Evolutionary conservation across 345 rosid species (phyloP).

Genomic region (Populus nigra): DNA sequence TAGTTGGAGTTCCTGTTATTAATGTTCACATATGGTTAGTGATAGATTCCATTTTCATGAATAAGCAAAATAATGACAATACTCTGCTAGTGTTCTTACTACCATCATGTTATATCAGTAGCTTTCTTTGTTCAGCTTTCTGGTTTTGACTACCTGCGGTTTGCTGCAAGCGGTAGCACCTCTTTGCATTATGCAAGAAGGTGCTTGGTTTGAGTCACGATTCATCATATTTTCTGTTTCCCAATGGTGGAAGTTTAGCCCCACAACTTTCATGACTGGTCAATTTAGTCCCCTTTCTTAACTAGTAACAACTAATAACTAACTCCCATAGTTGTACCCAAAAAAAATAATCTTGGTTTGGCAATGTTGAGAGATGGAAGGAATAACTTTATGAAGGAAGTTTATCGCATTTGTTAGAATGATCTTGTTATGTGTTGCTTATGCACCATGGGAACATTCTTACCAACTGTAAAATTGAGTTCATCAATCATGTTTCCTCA

Average conservation of each 20-base stretch:
- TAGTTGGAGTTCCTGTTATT: slow-evolving; percentile 95
- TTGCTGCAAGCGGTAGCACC: background rate
- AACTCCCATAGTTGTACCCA: too few species aligned
- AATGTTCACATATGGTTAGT: slow-evolving; percentile 97
- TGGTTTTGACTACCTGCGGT: background rate
- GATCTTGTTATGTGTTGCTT: background rate
- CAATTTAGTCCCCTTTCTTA: background rate
- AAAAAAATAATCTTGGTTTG: background rate
- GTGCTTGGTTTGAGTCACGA: background rate
- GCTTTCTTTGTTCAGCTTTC: background rate
- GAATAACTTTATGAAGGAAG: background rate
- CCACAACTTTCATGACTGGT: background rate
- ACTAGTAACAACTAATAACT: too few species aligned
- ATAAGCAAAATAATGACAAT: background rate
- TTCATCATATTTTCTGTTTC: too few species aligned
- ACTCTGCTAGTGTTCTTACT: background rate
- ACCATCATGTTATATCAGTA: background rate
- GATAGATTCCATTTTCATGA: slow-evolving; percentile 16
- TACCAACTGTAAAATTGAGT: background rate
- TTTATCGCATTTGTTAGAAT: background rate
- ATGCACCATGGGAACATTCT: background rate
- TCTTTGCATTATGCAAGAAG: background rate
- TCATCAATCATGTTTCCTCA: background rate
- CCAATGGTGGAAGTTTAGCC: background rate
- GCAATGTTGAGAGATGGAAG: background rate